A percentile compares a stretch with the other conserved stretches of the same genome.
Conservation (phyloP, 2,329 filamentous ascomycete genomes). For the Nectriaceae sp. region DNA sequence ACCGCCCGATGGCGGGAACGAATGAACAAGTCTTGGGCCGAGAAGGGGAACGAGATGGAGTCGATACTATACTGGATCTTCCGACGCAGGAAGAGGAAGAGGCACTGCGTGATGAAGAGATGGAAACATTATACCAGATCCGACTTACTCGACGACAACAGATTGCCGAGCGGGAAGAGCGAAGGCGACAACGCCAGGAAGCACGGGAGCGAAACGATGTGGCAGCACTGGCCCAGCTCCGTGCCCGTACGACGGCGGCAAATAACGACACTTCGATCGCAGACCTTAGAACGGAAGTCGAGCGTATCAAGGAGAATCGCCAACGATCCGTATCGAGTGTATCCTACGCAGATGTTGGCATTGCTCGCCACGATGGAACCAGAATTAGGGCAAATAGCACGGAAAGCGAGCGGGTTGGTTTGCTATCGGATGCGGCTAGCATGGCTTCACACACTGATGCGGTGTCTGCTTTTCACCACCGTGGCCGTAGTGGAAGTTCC, state of each 20-base stretch:
- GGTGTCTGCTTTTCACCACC: slow-evolving; percentile 36
- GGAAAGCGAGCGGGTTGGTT: slow-evolving; percentile 70
- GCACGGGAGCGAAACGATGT: slow-evolving; percentile 72
- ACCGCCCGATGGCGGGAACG: slow-evolving; percentile 70
- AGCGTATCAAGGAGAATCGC: slow-evolving; percentile 58
- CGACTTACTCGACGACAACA: slow-evolving; percentile 75
- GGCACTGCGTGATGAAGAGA: slow-evolving; percentile 78
- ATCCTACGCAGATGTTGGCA: slow-evolving; percentile 73
- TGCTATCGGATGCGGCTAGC: slow-evolving; percentile 72
- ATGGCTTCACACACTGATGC: slow-evolving; percentile 38
- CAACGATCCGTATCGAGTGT: slow-evolving; percentile 73
- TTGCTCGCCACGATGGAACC: slow-evolving; percentile 77
- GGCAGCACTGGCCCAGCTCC: slow-evolving; percentile 68
- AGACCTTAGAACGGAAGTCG: slow-evolving; percentile 57
- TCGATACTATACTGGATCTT: slow-evolving; percentile 86
- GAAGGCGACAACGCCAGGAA: slow-evolving; percentile 68
- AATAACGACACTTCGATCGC: slow-evolving; percentile 53
- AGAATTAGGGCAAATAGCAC: slow-evolving; percentile 71
- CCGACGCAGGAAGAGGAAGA: slow-evolving; percentile 82
- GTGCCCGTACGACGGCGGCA: slow-evolving; percentile 54
- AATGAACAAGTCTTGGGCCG: slow-evolving; percentile 82
- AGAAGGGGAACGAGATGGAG: slow-evolving; percentile 88
- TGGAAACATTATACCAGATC: slow-evolving; percentile 92
- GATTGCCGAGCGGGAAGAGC: slow-evolving; percentile 74
- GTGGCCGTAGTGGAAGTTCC: slow-evolving; percentile 47